Conservation (phyloP, 352 stramenopile genomes). For the Phytopythium chamaehyphon region DNA sequence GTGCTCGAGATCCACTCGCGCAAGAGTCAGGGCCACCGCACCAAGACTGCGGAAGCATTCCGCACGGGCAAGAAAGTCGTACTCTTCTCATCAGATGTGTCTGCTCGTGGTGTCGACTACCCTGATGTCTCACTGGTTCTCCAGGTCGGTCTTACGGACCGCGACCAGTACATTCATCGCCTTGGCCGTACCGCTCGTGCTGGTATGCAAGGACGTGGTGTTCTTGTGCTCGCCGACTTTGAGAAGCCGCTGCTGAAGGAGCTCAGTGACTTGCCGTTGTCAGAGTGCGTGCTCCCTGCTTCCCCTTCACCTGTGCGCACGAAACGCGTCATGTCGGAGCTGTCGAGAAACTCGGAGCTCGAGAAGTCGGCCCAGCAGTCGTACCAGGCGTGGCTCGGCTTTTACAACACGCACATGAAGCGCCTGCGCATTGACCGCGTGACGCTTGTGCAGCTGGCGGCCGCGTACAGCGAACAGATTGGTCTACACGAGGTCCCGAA, state of each 20-base stretch:
- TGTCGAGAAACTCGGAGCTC: slow-evolving; percentile 49
- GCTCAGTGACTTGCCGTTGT: slow-evolving; percentile 62
- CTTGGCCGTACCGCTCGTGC: slow-evolving; percentile 91
- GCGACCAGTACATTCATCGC: slow-evolving; percentile 95
- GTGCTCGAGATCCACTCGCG: slow-evolving; percentile 96
- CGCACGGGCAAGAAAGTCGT: slow-evolving; percentile 80
- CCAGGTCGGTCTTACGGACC: slow-evolving; percentile 80
- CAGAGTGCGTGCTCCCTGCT: slow-evolving; percentile 17
- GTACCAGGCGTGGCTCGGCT: slow-evolving; percentile 95
- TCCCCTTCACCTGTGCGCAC: slow-evolving; percentile 15
- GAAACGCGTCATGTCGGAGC: slow-evolving; percentile 26
- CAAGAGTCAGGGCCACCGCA: slow-evolving; percentile 91
- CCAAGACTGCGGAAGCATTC: slow-evolving; percentile 88
- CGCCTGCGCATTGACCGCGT: slow-evolving; percentile 34
- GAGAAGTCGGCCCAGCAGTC: slow-evolving; percentile 81
- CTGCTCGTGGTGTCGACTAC: slow-evolving; percentile 94
- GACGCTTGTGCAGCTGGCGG: slow-evolving; percentile 72
- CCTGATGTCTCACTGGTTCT: slow-evolving; percentile 90
- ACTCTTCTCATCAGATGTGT: slow-evolving; percentile 95
- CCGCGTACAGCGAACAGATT: slow-evolving; percentile 52
- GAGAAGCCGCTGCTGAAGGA: slow-evolving; percentile 72
- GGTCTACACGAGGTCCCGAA: slow-evolving; percentile 64
- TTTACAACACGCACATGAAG: slow-evolving; percentile 88
- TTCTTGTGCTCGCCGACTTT: slow-evolving; percentile 85
- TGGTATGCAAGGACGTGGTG: slow-evolving; percentile 79